Evolutionary conservation across 2,329 filamentous ascomycete genomes (phyloP).

Genomic region (Claviceps paspali): DNA sequence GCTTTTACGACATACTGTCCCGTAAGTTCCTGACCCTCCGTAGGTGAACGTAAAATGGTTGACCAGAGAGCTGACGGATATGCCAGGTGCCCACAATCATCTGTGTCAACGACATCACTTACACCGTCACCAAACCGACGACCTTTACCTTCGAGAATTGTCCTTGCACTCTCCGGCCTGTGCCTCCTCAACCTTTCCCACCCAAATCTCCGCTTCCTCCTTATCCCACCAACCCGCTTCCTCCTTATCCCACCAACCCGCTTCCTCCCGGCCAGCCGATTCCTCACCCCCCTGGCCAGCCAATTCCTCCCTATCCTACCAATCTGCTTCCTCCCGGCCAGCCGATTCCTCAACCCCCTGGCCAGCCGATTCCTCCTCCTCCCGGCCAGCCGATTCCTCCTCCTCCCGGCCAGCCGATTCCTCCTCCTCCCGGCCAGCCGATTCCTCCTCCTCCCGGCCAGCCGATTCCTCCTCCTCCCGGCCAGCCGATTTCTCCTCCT

Average conservation of each 20-base stretch:
- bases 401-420: constrained; percentile 3
- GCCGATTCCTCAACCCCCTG: not conserved
- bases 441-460: constrained; percentile 4
- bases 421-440: too few relatives aligned
- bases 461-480: constrained; percentile 3
- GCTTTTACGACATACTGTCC: constrained; percentile 29
- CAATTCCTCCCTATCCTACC: too few relatives aligned
- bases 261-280: too few relatives aligned
- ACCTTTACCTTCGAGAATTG: constrained; percentile 33
- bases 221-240: too few relatives aligned
- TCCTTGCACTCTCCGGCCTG: constrained; percentile 30
- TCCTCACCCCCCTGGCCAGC: too few relatives aligned
- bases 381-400: constrained; percentile 1
- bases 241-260: too few relatives aligned
- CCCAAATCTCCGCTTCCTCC: too few relatives aligned
- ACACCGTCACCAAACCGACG: constrained; percentile 26
- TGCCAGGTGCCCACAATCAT: constrained; percentile 18
- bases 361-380: not conserved
- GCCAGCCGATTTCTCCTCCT: constrained; percentile 5
- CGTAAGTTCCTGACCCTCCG: constrained; percentile 14
- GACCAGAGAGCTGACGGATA: not conserved
- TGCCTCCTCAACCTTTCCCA: too few relatives aligned
- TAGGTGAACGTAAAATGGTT: not conserved
- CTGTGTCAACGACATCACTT: constrained; percentile 25
- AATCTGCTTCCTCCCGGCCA: not conserved